These are phyloP conservation scores for Clonostachys chloroleuca DNA, from an alignment of 2,329 filamentous ascomycete genomes.

Conservation along the genomic window DNA sequence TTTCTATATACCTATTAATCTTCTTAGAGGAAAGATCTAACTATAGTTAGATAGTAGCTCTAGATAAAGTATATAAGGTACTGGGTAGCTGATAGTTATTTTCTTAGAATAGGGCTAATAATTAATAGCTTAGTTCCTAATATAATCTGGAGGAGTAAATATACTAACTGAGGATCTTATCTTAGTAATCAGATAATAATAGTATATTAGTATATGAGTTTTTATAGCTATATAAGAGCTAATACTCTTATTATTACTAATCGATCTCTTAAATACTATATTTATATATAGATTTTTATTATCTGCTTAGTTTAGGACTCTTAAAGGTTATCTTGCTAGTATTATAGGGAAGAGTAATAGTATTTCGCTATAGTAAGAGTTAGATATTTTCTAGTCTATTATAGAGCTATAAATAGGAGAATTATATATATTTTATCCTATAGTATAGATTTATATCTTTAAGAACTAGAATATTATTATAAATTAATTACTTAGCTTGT, in stretches of 20 bases:
- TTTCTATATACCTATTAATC: slow-evolving; percentile 65
- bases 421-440: slow-evolving; percentile 40
- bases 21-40: slow-evolving; percentile 50
- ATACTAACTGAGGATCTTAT: slow-evolving; percentile 60
- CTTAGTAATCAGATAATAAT: slow-evolving; percentile 62
- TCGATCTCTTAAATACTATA: slow-evolving; percentile 67
- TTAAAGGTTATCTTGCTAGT: slow-evolving; percentile 38
- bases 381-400: slow-evolving; percentile 33
- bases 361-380: not conserved
- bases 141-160: too few relatives aligned
- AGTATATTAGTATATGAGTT: slow-evolving; percentile 62
- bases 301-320: slow-evolving; percentile 53
- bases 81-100: too few relatives aligned
- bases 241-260: slow-evolving; percentile 60
- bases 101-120: too few relatives aligned
- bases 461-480: too few relatives aligned
- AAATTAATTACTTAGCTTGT: slow-evolving; percentile 24
- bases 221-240: slow-evolving; percentile 77
- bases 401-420: slow-evolving; percentile 36
- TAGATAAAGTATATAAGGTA: slow-evolving; percentile 80
- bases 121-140: too few relatives aligned
- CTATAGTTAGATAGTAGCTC: slow-evolving; percentile 57
- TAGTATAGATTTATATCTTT: slow-evolving; percentile 16
- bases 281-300: slow-evolving; percentile 71
- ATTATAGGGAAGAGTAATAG: slow-evolving; percentile 2